Base-by-base conservation (phyloP, 257 asterid species). In the Gentiana dahurica region DNA sequence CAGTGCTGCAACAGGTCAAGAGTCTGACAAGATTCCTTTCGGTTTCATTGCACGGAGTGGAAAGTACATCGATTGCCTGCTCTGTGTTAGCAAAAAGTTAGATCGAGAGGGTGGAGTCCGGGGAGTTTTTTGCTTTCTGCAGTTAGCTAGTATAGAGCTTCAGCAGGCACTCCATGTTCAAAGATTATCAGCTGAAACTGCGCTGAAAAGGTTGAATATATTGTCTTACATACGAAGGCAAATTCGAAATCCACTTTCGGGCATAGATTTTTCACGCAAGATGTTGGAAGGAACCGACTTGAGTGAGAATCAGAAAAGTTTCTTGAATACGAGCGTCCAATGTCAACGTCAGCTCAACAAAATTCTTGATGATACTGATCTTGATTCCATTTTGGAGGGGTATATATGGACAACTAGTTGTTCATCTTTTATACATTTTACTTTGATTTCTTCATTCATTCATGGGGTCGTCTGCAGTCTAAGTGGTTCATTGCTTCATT, bases 91-190 rank as follows among this genome's bases (percentile, higher is more conserved):
- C 83, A 91, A 83, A 49, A 85, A 77, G 79, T 36, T 87, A 58
- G 94, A 85, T 45, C 48, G 68, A 6, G 98, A 85, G 34, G 95
- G 91, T 2, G 65, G 85, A 3, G 79, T 85, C 24, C 87, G 80
- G 0, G 98, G 98, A 15, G 76, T 91, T 37, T 87, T 91, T 71
- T 87, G 97, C 70, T 91, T 91, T 80, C 69, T 91, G 63, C 98
- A 91, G 75, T 75, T 91, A 41, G 97, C 97, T 33, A 91, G 98
- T 68, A 95, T 74, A 6, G 98, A 91, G 78, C 81, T 91, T 48
- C 97, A 91, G 62, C 97, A 80, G 51, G 96, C 98, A 0, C 95
- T 91, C 55, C 94, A 87, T 52, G 67, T 91, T 64, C 98, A 91
- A 71, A 64, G 83, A 24, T 51, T 91, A 49, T 79, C 97, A 0